These are phyloP conservation scores for Gyrodon lividus DNA, from an alignment of 768 basidiomycete genomes.

Conservation along the genomic window DNA sequence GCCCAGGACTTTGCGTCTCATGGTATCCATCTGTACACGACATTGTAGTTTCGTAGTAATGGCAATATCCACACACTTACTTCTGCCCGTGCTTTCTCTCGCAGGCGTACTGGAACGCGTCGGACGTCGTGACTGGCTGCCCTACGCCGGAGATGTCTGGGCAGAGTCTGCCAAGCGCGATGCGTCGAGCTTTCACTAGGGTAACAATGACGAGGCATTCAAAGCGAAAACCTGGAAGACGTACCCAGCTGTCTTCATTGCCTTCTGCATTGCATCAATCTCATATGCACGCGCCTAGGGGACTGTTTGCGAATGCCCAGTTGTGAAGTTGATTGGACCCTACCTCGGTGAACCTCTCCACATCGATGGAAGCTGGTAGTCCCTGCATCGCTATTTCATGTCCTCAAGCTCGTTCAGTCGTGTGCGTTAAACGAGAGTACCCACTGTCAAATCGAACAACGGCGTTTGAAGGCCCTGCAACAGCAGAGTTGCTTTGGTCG, in stretches of 20 bases:
- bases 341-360: conserved; percentile 88
- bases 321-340: conserved; percentile 3
- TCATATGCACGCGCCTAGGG: conserved; percentile 83
- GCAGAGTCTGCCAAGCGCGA: conserved; percentile 90
- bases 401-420: neutral
- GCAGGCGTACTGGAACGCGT: conserved; percentile 80
- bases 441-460: conserved; percentile 40
- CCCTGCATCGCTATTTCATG: conserved; percentile 48
- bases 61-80: conserved; percentile 39
- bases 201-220: neutral
- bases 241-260: conserved; percentile 80
- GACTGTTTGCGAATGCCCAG: conserved; percentile 1
- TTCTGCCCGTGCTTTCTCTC: conserved; percentile 81
- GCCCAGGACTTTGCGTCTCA: conserved; percentile 40
- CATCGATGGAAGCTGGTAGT: conserved; percentile 74
- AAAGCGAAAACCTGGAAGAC: neutral
- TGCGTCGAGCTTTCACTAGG: conserved; percentile 67
- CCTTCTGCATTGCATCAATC: conserved; percentile 84
- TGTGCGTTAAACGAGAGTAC: conserved; percentile 7
- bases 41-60: conserved; percentile 29
- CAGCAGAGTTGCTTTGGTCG: conserved; percentile 28
- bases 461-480: conserved; percentile 41
- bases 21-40: conserved; percentile 49
- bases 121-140: conserved; percentile 95
- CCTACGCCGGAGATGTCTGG: conserved; percentile 85